Percentiles rank a stretch among this genome's conserved stretches.
phyloP scores from a whole-genome alignment of 2,329 filamentous ascomycete genomes.

The Colletotrichum liaoningense region DNA sequence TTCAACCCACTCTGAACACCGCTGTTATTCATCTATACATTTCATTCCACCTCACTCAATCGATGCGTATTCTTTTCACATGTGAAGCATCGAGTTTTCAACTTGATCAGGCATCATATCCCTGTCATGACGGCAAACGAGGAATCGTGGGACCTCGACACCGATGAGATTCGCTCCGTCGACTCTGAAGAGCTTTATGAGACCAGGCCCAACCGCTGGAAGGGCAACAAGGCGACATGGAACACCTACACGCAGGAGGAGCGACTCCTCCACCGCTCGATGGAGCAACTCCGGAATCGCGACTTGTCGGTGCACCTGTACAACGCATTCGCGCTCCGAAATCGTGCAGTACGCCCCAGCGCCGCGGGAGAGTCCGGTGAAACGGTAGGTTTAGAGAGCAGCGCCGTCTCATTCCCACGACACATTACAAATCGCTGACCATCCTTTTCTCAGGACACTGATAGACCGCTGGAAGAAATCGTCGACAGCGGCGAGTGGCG shows the following conservation, averaged over 20 bases:
- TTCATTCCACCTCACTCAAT: background rate
- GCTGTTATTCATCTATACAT: background rate
- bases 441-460: background rate
- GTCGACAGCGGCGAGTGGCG: slow-evolving; percentile 55
- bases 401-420: background rate
- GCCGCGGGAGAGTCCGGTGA: slow-evolving; percentile 3
- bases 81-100: no score
- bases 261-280: slow-evolving; percentile 69
- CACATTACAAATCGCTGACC: background rate
- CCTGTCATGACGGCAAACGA: slow-evolving; percentile 36
- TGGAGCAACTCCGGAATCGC: slow-evolving; percentile 71
- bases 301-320: slow-evolving; percentile 84
- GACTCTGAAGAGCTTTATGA: slow-evolving; percentile 59
- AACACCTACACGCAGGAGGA: slow-evolving; percentile 69
- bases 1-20: background rate
- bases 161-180: slow-evolving; percentile 58
- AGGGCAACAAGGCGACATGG: slow-evolving; percentile 77
- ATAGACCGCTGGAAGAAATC: slow-evolving; percentile 14
- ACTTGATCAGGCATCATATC: no score
- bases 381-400: background rate
- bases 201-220: slow-evolving; percentile 77
- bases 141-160: slow-evolving; percentile 53
- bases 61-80: background rate
- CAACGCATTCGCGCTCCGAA: slow-evolving; percentile 78
- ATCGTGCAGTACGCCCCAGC: slow-evolving; percentile 42